A percentile compares a stretch with the other conserved stretches of the same genome.
phyloP scores from a whole-genome alignment of 495 filamentous ascomycete species.

The Talaromyces nanjingensis region DNA sequence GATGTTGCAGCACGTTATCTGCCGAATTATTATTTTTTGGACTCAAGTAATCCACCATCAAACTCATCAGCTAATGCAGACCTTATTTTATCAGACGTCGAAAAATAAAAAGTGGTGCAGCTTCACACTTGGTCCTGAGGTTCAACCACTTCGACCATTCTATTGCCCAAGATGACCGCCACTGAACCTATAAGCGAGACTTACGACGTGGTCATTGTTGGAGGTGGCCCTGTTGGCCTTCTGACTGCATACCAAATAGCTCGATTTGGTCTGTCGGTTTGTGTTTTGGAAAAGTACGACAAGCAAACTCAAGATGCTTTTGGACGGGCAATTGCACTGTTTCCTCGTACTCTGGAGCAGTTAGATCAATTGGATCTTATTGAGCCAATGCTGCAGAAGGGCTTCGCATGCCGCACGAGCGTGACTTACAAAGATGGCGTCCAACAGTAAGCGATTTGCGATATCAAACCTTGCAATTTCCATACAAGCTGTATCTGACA shows the following conservation, averaged over 20 bases:
- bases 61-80: not conserved
- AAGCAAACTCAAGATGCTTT: constrained; percentile 33
- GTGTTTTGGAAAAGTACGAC: constrained; percentile 28
- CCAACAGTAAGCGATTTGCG: not conserved
- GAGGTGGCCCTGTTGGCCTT: constrained; percentile 70
- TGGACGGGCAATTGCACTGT: constrained; percentile 30
- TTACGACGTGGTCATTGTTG: constrained; percentile 54
- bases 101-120: not conserved
- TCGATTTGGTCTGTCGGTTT: constrained; percentile 14
- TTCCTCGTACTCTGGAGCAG: not conserved
- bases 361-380: not conserved
- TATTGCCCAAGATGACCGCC: not conserved
- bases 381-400: not conserved
- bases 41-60: not conserved
- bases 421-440: not conserved
- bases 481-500: not conserved
- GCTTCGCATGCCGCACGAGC: not conserved
- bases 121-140: not conserved
- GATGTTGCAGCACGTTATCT: not conserved
- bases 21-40: no score
- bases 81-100: not conserved
- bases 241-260: constrained; percentile 45
- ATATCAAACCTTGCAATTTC: not conserved
- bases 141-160: not conserved
- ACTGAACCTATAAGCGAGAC: not conserved